A percentile compares a stretch with the other conserved stretches of the same genome.
These are phyloP conservation scores for peach (Prunus persica) DNA, from an alignment of 306 rosid species.

Conservation along the genomic window DNA sequence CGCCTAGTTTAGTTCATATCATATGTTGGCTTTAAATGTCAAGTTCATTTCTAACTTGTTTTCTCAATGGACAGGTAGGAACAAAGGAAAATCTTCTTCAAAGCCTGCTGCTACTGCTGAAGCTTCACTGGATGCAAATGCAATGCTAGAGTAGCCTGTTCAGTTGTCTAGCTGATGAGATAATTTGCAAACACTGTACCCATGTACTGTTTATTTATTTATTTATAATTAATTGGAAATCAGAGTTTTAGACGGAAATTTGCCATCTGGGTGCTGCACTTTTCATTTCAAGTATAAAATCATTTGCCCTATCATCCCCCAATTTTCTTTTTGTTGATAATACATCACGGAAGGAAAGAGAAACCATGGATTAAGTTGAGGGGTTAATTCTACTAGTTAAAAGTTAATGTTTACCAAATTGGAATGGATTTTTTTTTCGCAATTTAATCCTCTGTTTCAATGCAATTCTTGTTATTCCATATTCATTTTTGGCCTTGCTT, in stretches of 20 bases:
- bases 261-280: not conserved
- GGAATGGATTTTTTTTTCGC: not conserved
- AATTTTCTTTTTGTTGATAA: too few species aligned
- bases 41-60: not conserved
- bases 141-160: slow-evolving; percentile 38
- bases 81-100: slow-evolving; percentile 49
- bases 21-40: not conserved
- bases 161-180: not conserved
- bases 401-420: not conserved
- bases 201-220: not conserved
- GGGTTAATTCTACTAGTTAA: not conserved
- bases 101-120: slow-evolving; percentile 21
- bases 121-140: slow-evolving; percentile 40
- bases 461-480: not conserved
- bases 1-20: too few species aligned
- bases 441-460: not conserved
- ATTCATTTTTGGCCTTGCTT: not conserved
- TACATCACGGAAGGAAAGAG: too few species aligned
- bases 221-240: not conserved
- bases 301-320: too few species aligned
- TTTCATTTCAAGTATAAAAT: not conserved
- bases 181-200: not conserved
- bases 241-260: not conserved
- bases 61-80: slow-evolving; percentile 43
- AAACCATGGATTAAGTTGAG: not conserved